Conservation (phyloP, 2,329 filamentous ascomycete genomes). For the Aspergillus tamarii region DNA sequence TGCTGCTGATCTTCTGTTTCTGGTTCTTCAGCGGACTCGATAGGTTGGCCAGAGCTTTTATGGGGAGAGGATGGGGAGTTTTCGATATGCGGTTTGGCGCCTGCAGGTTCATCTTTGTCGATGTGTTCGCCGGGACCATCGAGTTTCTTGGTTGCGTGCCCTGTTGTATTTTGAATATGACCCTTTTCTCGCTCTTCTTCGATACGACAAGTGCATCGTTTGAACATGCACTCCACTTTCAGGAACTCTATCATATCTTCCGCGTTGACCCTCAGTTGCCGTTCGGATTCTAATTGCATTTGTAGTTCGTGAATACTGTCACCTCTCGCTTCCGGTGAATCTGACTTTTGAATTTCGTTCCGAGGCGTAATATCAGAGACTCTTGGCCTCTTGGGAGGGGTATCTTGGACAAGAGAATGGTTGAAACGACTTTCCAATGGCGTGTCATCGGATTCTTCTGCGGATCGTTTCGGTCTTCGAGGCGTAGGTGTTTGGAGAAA, state of each 20-base stretch:
- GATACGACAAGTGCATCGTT: constrained; percentile 51
- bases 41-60: neutral
- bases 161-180: constrained; percentile 25
- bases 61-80: neutral
- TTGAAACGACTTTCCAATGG: constrained; percentile 16
- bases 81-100: neutral
- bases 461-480: constrained; percentile 39
- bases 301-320: constrained; percentile 43
- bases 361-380: constrained; percentile 35
- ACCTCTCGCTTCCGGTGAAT: neutral
- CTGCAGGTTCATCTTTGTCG: constrained; percentile 8
- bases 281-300: constrained; percentile 56
- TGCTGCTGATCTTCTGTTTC: constrained; percentile 19
- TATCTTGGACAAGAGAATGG: constrained; percentile 24
- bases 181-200: constrained; percentile 44
- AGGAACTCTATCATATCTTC: constrained; percentile 60
- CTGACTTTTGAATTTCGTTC: constrained; percentile 28
- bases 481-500: constrained; percentile 35
- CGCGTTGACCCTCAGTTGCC: constrained; percentile 53
- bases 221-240: constrained; percentile 54
- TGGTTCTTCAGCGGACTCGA: constrained; percentile 1
- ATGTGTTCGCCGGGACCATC: neutral
- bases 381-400: constrained; percentile 38
- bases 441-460: constrained; percentile 31
- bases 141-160: neutral